phyloP scores from a whole-genome alignment of 2,329 filamentous ascomycete genomes.

The Scortechinia acanthostroma region DNA sequence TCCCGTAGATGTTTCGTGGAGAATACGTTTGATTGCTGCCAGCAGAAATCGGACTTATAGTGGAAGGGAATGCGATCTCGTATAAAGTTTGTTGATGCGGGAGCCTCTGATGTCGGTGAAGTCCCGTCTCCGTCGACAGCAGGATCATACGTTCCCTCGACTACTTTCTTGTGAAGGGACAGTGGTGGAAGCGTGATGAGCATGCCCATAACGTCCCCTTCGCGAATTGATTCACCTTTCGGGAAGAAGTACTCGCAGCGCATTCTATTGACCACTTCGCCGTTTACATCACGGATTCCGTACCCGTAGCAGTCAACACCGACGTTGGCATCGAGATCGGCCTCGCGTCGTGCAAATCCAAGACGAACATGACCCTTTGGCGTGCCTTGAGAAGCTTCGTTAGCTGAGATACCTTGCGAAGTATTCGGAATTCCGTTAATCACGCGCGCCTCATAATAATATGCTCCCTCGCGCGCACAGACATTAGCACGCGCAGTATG shows the following conservation, averaged over 20 bases:
- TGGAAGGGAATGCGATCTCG: constrained; percentile 2
- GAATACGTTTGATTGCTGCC: constrained; percentile 2
- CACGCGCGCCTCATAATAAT: constrained; percentile 1
- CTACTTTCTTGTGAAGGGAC: constrained; percentile 1
- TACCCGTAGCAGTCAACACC: constrained; percentile 2
- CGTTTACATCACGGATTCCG: constrained; percentile 1
- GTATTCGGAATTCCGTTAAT: constrained; percentile 6
- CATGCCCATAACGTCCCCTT: constrained; percentile 2
- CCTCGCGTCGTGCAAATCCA: constrained; percentile 2
- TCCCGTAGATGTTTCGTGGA: constrained; percentile 1
- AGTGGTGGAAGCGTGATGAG: not conserved
- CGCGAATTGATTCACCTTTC: not conserved
- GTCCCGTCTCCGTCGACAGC: constrained; percentile 11
- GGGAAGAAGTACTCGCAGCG: constrained; percentile 1
- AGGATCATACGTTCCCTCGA: constrained; percentile 1
- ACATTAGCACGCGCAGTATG: not conserved
- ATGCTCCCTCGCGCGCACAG: not conserved
- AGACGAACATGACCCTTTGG: constrained; percentile 6
- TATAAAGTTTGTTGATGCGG: not conserved
- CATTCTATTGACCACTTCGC: constrained; percentile 2
- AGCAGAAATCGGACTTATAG: not conserved
- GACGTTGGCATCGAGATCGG: constrained; percentile 1
- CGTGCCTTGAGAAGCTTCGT: constrained; percentile 11
- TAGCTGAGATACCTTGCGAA: constrained; percentile 5
- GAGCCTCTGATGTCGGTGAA: not conserved